Evolutionary conservation across 176 grass and related monocot genomes (phyloP), one percentile per base, ranked within the genome.

Genomic region (Cenchrus purpureus): DNA sequence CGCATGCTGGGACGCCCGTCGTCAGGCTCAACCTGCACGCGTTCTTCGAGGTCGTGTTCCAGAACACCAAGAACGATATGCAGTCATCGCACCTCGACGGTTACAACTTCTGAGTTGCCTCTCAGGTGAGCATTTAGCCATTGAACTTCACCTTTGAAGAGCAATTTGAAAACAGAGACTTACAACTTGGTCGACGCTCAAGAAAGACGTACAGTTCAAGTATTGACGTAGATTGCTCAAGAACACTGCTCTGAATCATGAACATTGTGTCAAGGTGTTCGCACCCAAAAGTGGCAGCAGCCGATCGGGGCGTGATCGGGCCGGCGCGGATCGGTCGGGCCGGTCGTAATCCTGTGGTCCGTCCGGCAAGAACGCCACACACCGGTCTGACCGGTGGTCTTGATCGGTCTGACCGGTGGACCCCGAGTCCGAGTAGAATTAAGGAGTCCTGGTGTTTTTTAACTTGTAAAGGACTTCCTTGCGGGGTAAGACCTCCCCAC

Each of bases 1-100:
- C 89, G 1, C 56, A 85, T 10, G 6, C 77, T 0, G 90, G 91
- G 15, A 92, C 91, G 61, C 92, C 97, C 0, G 97, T 98, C 25
- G 56, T 92, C 12, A 76, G 91, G 80, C 68, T 95, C 31, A 81
- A 89, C 60, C 80, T 95, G 76, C 93, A 94, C 20, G 96, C 91
- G 40, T 98, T 98, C 70, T 65, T 95, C 2, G 96, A 98, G 88
- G 89, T 98, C 28, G 84, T 98, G 65, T 98, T 98, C 87, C 91
- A 95, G 86, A 95, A 95, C 90, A 92, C 87, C 0, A 91, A 95
- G 77, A 71, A 16, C 15, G 86, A 74, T 66, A 12, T 95, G 28
- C 91, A 95, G 58, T 87, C 91, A 10, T 98, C 91, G 90, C 97
- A 98, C 78, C 87, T 98, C 2, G 97, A 98, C 51, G 97, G 97